Evolutionary conservation across 495 filamentous ascomycete genomes (phyloP).

Genomic region (Chaetomidium leptoderma): DNA sequence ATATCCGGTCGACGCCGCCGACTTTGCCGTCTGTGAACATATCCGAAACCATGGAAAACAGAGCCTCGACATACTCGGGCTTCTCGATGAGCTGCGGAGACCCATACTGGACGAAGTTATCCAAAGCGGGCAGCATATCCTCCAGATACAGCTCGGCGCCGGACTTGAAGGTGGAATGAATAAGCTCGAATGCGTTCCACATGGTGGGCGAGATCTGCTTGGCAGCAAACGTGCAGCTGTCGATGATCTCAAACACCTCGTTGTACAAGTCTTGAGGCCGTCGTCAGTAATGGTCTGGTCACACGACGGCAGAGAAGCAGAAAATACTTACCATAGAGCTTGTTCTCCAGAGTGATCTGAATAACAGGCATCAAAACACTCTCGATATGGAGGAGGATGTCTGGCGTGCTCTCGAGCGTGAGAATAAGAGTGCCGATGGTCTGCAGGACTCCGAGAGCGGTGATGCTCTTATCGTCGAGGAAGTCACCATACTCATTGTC

Average conservation of each 20-base stretch:
- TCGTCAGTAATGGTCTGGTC: not conserved
- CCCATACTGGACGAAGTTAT: constrained; percentile 95
- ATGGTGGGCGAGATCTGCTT: constrained; percentile 93
- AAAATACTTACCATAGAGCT: constrained; percentile 65
- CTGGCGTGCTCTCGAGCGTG: constrained; percentile 92
- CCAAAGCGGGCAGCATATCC: constrained; percentile 95
- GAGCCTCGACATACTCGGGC: constrained; percentile 77
- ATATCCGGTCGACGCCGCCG: constrained; percentile 91
- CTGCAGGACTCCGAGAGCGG: constrained; percentile 90
- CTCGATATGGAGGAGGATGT: constrained; percentile 89
- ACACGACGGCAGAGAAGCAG: too few relatives aligned
- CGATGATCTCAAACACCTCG: constrained; percentile 97
- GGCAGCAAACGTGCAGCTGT: constrained; percentile 97
- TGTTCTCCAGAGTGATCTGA: constrained; percentile 91
- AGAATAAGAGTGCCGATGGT: constrained; percentile 97
- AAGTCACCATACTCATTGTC: constrained; percentile 83
- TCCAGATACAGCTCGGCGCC: constrained; percentile 97
- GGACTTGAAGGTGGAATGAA: constrained; percentile 94
- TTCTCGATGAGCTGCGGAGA: constrained; percentile 72
- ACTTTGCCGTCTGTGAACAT: constrained; percentile 76
- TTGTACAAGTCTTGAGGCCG: constrained; percentile 72
- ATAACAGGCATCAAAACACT: constrained; percentile 96
- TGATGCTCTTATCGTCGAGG: constrained; percentile 97
- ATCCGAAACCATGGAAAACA: constrained; percentile 76
- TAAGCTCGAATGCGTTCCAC: constrained; percentile 97